Base-by-base conservation (phyloP, 2,329 filamentous ascomycete genomes). In the Neofusicoccum kwambonambiense region DNA sequence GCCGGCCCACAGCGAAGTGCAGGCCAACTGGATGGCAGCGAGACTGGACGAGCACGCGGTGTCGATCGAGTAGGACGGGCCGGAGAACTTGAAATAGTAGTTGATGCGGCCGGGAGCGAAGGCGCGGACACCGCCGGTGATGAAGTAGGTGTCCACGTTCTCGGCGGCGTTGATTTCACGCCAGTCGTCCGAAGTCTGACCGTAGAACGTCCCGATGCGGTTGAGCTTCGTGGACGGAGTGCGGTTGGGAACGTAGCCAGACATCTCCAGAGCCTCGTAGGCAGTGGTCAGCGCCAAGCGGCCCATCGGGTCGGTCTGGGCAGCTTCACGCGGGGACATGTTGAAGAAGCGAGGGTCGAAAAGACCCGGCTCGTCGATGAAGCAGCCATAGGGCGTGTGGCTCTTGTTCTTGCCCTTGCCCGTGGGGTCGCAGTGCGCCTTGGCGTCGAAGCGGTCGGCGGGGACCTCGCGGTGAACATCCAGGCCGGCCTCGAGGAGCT, bases 381-480 rank as follows among this genome's bases (percentile, higher is more conserved):
- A 76, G 52, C 71, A 73, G 9, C 74, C 74, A 39, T 68, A 71
- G 6, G 62, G 64, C 1, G 68, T 69, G 31, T 47, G 39, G 2
- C 64, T 67, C 3, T 66, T 70, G 64, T 73, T 72, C 15, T 3
- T 67, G 1, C 31, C n/a, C 50, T 41, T 45, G 5, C 69, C 71
- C 11, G 68, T 58, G 7, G 88, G 85, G 71, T 93, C 90, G 67
- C 84, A 86, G 72, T 93, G 90, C 19, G 86, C 88, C 47, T 89
- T 84, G 12, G 88, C 87, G 66, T 91, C 87, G 76, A 92, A 93
- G n/a, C 90, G 85, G 71, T 93, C 88, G 3, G 85, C 75, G 1
- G 90, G 90, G 6, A 90, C 82, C 66, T 84, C 83, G 66, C 86
- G 83, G 73, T 92, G 89, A 37, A 92, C 90, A 74, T 92, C 90